A percentile compares a stretch with the other conserved stretches of the same genome.
Evolutionary conservation across 208 protist species (phyloP).

Genomic region (Polymyxa betae): DNA sequence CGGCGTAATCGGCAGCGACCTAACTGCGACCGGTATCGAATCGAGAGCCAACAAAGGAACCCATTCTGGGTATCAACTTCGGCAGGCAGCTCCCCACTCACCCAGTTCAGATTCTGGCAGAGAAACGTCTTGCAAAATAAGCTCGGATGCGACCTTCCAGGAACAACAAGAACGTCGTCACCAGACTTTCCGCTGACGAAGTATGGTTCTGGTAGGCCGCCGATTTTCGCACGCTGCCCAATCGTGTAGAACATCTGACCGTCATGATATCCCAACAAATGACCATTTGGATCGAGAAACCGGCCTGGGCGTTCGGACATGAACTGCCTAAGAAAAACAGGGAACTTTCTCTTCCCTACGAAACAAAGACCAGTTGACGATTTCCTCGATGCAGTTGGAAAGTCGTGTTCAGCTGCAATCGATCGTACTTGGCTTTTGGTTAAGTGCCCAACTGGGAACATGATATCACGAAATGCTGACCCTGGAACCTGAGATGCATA

Average conservation of each 20-base stretch:
- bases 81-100: background rate
- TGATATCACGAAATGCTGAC: background rate
- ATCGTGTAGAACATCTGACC: constrained; percentile 51
- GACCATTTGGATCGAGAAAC: background rate
- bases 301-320: background rate
- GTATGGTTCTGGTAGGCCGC: background rate
- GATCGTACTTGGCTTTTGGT: background rate
- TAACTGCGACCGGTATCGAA: constrained; percentile 20
- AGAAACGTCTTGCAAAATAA: background rate
- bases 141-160: background rate
- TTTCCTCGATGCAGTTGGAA: background rate
- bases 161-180: constrained; percentile 25
- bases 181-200: constrained; percentile 21
- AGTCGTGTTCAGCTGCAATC: background rate
- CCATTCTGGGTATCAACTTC: background rate
- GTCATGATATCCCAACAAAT: background rate
- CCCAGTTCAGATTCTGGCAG: constrained; percentile 6
- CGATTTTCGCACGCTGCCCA: constrained; percentile 35
- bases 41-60: background rate
- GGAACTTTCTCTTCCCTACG: background rate
- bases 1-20: background rate
- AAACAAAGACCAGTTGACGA: constrained; percentile 49
- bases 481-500: background rate
- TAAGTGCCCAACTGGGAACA: constrained; percentile 23
- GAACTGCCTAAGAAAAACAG: constrained; percentile 21